Evolutionary conservation across 2,329 filamentous ascomycete species (phyloP), one percentile per base, ranked within the genome.

Genomic region (Hypoxylon sp.): DNA sequence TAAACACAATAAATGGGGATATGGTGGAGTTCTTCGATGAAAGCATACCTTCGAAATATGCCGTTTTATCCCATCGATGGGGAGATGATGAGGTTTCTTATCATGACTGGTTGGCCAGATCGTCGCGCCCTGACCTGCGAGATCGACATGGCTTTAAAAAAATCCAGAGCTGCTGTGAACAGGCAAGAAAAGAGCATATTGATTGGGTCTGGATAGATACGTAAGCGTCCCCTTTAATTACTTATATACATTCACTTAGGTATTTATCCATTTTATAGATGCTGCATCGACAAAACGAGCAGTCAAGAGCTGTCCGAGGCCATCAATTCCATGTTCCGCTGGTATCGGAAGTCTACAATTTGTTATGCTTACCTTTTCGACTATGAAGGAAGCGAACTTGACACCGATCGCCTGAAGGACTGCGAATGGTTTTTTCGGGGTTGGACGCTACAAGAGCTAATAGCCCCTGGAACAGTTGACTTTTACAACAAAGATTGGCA

Each of bases 21-120:
- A 44, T 44, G 39, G 39, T 44, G 39, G 39, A 44, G 39, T 44
- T 44, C 39, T 44, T 44, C n/a, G 39, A 44, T 44, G 39, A 44
- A 44, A 44, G 39, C 17, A 44, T 44, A 44, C 39, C 39, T 8
- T 19, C 8, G 5, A 44, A 19, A 44, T 44, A 44, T 8, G 39
- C 39, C 8, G 39, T 44, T 10, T 44, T 44, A 10, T 44, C 39
- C 9, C 39, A 44, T 44, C 39, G 39, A 44, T 44, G 39, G 39
- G 39, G 39, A 19, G 39, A 44, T 19, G 39, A 44, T 19, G 39
- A 44, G n/a, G 39, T 44, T 19, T 44, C 17, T 3, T 44, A 44
- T 44, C 39, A 44, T 19, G 39, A 44, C 5, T 44, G 39, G 39
- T 10, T 44, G n/a, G 39, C 39, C 8, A 44, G 39, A 44, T 44